Percentiles rank a stretch among this genome's conserved stretches.
Evolutionary conservation across 2,329 filamentous ascomycete genomes (phyloP).

Genomic region (Pseudogymnoascus verrucosus): DNA sequence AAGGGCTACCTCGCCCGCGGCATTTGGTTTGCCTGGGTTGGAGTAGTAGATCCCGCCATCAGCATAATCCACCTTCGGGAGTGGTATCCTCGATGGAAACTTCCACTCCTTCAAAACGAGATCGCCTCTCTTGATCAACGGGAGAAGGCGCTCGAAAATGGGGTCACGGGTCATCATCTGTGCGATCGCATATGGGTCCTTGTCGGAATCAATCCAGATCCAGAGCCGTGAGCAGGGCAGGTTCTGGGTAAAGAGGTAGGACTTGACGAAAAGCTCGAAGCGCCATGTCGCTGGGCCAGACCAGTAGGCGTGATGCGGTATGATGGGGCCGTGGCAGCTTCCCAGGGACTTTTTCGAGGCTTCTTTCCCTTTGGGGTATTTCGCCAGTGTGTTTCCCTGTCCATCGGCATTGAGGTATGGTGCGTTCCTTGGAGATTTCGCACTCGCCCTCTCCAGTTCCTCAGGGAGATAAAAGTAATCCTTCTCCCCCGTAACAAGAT

Average conservation of each 20-base stretch:
- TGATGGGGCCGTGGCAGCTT: conserved; percentile 46
- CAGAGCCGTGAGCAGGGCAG: conserved; percentile 45
- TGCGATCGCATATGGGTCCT: conserved; percentile 40
- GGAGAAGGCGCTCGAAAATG: conserved; percentile 44
- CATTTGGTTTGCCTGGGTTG: conserved; percentile 34
- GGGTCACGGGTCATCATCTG: conserved; percentile 44
- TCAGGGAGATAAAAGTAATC: conserved; percentile 42
- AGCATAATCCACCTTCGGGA: conserved; percentile 40
- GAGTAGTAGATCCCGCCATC: conserved; percentile 43
- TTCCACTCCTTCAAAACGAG: conserved; percentile 45
- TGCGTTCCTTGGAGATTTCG: conserved; percentile 24
- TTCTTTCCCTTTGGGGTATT: conserved; percentile 28
- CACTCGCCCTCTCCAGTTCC: conserved; percentile 24
- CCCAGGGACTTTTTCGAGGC: conserved; percentile 36
- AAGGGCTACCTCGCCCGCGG: conserved; percentile 30
- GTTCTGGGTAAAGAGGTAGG: conserved; percentile 49
- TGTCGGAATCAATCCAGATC: conserved; percentile 47
- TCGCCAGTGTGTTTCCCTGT: conserved; percentile 25
- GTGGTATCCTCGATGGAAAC: conserved; percentile 43
- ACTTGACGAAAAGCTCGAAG: conserved; percentile 48
- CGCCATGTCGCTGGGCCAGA: conserved; percentile 49
- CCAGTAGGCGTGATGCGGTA: conserved; percentile 50
- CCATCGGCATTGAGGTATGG: conserved; percentile 30
- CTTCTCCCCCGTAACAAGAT: conserved; percentile 39
- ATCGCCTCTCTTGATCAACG: conserved; percentile 45